Evolutionary conservation across 768 basidiomycete species (phyloP), one percentile per base, ranked within the genome.

Genomic region (Lentinula sp.): DNA sequence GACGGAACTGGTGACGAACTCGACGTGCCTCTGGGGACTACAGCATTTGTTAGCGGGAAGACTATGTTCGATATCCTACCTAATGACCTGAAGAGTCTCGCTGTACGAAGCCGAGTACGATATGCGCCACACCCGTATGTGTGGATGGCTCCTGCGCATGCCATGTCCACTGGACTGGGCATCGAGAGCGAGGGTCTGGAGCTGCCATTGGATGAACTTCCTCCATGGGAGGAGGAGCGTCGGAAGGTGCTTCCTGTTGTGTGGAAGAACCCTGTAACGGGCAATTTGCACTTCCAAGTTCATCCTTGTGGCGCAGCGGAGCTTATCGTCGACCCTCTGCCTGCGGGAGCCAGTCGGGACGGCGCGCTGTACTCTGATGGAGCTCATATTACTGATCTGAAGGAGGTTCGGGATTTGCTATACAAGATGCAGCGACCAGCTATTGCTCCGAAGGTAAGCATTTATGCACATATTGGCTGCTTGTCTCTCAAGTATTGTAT

Each of bases 211-310:
- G 73, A 79, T 16, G 85, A 92, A 62, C 81, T 97, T 23, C 90
- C 94, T 0, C 72, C 79, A n/a, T 97, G 93, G 92, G 84, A 88
- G 57, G 89, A 92, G 69, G 77, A 76, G 43, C 89, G 84, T 71
- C 62, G 89, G 68, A 91, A 94, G 80, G 76, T 78, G 2, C 79
- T 87, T 58, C 92, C 93, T 62, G 76, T 74, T 33, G 49, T 66
- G 48, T 96, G 95, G 95, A 95, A 95, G 79, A 96, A 95, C 73
- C 92, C 93, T 0, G 83, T 85, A 7, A 96, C 93, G 12, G 86
- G 87, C 28, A 76, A 77, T 1, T 80, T 98, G 20, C 91, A 95
- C 70, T 87, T 95, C 76, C 85, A 98, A 69, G 94, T 96, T 4
- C 95, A 96, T 70, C 93, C 91, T 4, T 91, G 88, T 66, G 93